A percentile compares a stretch with the other conserved stretches of the same genome.
phyloP scores from a whole-genome alignment of 306 rosid genomes.

The Fragaria ananassa region DNA sequence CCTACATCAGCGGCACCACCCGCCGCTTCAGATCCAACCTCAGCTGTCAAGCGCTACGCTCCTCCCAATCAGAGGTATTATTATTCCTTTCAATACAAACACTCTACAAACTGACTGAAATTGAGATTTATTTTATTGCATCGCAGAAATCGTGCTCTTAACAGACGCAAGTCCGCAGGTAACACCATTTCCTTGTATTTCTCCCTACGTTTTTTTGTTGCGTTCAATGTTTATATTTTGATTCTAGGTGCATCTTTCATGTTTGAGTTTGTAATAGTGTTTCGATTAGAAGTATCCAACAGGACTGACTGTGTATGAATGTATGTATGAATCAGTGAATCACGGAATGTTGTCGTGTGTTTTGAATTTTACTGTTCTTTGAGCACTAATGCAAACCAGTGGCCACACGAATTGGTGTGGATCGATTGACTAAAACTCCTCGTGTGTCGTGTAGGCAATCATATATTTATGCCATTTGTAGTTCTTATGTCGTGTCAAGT shows the following conservation, averaged over 20 bases:
- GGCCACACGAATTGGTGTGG: background rate
- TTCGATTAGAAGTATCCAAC: background rate
- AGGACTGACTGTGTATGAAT: background rate
- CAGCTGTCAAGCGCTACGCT: slow-evolving; percentile 55
- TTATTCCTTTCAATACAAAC: background rate
- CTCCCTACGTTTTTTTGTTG: too few relatives aligned
- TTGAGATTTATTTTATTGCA: background rate
- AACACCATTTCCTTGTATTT: background rate
- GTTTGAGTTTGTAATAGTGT: background rate
- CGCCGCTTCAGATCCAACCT: slow-evolving; percentile 30
- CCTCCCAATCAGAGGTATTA: slow-evolving; percentile 63
- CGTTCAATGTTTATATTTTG: too few relatives aligned
- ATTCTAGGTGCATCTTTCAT: too few relatives aligned
- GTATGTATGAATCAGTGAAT: background rate
- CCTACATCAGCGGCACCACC: slow-evolving; percentile 25
- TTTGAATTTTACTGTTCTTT: background rate
- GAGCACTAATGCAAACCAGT: background rate
- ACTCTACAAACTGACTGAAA: background rate
- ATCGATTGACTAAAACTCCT: background rate
- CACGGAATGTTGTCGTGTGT: background rate
- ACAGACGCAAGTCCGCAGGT: slow-evolving; percentile 75
- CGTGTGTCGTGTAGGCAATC: background rate
- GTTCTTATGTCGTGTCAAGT: background rate
- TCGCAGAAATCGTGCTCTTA: slow-evolving; percentile 52
- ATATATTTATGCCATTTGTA: background rate